Evolutionary conservation across 345 rosid genomes (phyloP).

Genomic region (Gossypium ekmanianum): DNA sequence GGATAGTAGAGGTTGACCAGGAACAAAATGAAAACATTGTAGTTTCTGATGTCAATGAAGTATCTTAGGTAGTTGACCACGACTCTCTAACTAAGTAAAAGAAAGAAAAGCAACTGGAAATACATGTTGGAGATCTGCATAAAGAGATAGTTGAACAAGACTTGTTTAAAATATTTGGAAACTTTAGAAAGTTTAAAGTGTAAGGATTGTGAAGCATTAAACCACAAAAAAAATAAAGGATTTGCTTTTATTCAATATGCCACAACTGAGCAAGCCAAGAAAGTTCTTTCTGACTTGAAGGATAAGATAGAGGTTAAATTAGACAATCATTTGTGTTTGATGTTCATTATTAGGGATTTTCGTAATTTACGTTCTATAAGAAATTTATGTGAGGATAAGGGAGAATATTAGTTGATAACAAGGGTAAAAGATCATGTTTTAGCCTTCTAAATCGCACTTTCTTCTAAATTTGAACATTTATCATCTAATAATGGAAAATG

Average conservation of each 20-base stretch:
- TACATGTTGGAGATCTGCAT: constrained; percentile 17
- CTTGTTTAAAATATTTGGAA: constrained; percentile 18
- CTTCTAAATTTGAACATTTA: background rate
- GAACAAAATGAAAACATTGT: constrained; percentile 14
- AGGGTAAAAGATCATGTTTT: background rate
- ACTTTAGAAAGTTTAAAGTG: constrained; percentile 13
- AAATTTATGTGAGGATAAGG: background rate
- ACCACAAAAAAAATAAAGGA: background rate
- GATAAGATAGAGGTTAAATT: constrained; percentile 19
- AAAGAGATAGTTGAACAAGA: constrained; percentile 17
- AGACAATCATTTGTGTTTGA: background rate
- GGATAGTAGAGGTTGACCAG: background rate
- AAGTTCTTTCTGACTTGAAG: constrained; percentile 13
- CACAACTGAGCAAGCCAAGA: constrained; percentile 16
- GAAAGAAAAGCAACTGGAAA: constrained; percentile 2
- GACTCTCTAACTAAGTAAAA: background rate
- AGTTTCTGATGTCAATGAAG: background rate
- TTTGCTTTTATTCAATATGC: constrained; percentile 22
- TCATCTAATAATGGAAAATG: background rate
- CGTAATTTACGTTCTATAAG: background rate
- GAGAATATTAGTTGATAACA: constrained; percentile 9
- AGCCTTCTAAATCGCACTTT: background rate
- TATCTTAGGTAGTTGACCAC: background rate
- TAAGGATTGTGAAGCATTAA: constrained; percentile 8
- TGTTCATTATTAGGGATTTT: background rate